Evolutionary conservation across 2,329 filamentous ascomycete genomes (phyloP).

Genomic region (Calonectria leucothoes): DNA sequence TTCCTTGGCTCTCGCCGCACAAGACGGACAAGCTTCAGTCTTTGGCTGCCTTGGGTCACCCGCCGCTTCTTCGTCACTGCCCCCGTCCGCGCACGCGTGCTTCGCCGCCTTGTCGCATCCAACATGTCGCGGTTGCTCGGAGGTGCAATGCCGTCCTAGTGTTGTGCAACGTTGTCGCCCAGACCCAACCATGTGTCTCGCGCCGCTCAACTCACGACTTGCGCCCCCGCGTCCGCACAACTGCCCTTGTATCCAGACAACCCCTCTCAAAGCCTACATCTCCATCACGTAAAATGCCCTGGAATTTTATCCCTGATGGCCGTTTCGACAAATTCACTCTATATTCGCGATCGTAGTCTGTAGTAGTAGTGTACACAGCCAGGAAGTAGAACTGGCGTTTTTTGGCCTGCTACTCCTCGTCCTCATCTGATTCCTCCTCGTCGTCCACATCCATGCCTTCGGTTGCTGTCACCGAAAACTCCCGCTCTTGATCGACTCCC

Average conservation of each 20-base stretch:
- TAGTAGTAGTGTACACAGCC: constrained; percentile 47
- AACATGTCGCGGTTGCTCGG: not conserved
- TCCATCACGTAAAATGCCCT: constrained; percentile 30
- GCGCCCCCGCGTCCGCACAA: constrained; percentile 45
- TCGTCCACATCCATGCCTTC: constrained; percentile 97
- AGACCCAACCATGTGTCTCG: constrained; percentile 32
- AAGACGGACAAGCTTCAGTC: not conserved
- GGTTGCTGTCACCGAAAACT: constrained; percentile 84
- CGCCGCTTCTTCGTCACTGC: not conserved
- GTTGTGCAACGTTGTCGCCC: constrained; percentile 29
- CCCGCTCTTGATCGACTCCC: constrained; percentile 94
- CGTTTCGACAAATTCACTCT: constrained; percentile 40
- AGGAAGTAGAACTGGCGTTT: constrained; percentile 28
- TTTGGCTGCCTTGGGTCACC: not conserved
- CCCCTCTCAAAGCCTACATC: constrained; percentile 40
- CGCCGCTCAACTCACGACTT: constrained; percentile 42
- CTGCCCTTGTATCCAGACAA: constrained; percentile 44
- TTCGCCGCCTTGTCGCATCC: not conserved
- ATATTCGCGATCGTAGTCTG: constrained; percentile 44
- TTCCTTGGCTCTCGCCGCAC: constrained; percentile 5
- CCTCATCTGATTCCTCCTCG: constrained; percentile 71
- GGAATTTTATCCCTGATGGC: constrained; percentile 30
- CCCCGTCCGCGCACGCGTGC: not conserved
- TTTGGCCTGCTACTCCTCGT: constrained; percentile 39
- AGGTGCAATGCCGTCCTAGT: constrained; percentile 7